Evolutionary conservation across 2,329 filamentous ascomycete species (phyloP).

Genomic region (Xylaria sp.): DNA sequence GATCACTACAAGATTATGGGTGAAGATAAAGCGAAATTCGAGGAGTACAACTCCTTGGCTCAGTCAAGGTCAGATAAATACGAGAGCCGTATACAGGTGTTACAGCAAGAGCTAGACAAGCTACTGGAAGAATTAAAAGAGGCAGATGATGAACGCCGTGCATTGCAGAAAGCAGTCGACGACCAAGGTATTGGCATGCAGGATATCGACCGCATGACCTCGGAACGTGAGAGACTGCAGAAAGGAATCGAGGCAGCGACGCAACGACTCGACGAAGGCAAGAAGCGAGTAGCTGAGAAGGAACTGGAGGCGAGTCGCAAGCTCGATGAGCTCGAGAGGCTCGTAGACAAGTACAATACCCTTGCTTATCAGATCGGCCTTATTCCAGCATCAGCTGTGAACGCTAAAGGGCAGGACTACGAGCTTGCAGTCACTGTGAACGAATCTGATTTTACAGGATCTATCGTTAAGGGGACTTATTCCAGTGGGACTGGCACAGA

Average conservation of each 20-base stretch:
- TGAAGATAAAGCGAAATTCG: slow-evolving; percentile 94
- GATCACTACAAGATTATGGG: slow-evolving; percentile 93
- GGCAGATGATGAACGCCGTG: slow-evolving; percentile 82
- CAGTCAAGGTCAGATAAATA: slow-evolving; percentile 90
- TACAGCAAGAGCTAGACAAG: slow-evolving; percentile 89
- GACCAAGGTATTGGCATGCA: slow-evolving; percentile 94
- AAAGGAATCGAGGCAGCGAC: slow-evolving; percentile 83
- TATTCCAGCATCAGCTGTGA: slow-evolving; percentile 84
- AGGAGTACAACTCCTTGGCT: slow-evolving; percentile 90
- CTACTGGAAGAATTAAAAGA: slow-evolving; percentile 78
- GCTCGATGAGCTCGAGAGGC: slow-evolving; percentile 90
- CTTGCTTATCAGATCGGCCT: slow-evolving; percentile 93
- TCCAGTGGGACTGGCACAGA: slow-evolving; percentile 67
- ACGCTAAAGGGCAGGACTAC: slow-evolving; percentile 86
- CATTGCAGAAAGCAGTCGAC: slow-evolving; percentile 87
- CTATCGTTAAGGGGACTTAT: slow-evolving; percentile 62
- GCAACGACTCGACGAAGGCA: slow-evolving; percentile 83
- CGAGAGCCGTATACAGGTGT: slow-evolving; percentile 78
- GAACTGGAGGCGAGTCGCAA: slow-evolving; percentile 87
- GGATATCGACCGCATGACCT: slow-evolving; percentile 99
- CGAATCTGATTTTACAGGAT: slow-evolving; percentile 80
- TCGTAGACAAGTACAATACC: slow-evolving; percentile 92
- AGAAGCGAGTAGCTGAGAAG: slow-evolving; percentile 83
- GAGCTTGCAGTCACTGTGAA: slow-evolving; percentile 87
- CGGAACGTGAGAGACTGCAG: slow-evolving; percentile 92